phyloP scores from a whole-genome alignment of 345 rosid species.

The Kandelia obovata region DNA sequence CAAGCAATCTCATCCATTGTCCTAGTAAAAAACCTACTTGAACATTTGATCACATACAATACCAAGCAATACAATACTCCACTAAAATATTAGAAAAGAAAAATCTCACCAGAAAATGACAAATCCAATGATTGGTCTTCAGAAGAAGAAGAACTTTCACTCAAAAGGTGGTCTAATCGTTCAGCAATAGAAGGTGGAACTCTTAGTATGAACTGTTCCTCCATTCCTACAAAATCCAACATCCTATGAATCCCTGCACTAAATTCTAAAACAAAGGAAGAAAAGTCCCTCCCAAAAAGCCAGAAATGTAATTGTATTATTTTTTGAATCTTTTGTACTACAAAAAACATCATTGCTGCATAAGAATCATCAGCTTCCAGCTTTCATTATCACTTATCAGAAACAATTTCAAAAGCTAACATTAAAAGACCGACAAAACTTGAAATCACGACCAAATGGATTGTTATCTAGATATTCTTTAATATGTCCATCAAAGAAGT shows the following conservation, averaged over 20 bases:
- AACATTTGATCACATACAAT: neutral
- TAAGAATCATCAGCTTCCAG: too few species aligned
- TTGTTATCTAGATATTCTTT: too few species aligned
- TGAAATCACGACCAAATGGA: too few species aligned
- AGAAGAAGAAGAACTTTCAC: conserved; percentile 56
- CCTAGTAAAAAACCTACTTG: too few species aligned
- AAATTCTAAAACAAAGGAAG: neutral
- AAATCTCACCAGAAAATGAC: conserved; percentile 59
- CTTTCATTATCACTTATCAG: too few species aligned
- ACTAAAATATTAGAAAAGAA: neutral
- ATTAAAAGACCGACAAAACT: too few species aligned
- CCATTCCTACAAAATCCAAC: conserved; percentile 43
- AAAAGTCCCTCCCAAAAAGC: neutral
- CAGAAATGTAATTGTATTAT: neutral
- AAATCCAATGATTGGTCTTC: conserved; percentile 84
- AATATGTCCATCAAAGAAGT: too few species aligned
- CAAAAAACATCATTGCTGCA: neutral
- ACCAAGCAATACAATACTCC: neutral
- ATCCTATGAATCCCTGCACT: neutral
- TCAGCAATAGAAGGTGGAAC: conserved; percentile 90
- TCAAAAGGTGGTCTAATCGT: conserved; percentile 66
- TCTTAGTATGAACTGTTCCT: conserved; percentile 91
- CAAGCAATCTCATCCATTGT: too few species aligned
- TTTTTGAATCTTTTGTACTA: neutral
- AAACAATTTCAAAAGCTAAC: too few species aligned